A percentile compares a stretch with the other conserved stretches of the same genome.
Conservation (phyloP, 495 filamentous ascomycete genomes). For the Thozetella sp. region DNA sequence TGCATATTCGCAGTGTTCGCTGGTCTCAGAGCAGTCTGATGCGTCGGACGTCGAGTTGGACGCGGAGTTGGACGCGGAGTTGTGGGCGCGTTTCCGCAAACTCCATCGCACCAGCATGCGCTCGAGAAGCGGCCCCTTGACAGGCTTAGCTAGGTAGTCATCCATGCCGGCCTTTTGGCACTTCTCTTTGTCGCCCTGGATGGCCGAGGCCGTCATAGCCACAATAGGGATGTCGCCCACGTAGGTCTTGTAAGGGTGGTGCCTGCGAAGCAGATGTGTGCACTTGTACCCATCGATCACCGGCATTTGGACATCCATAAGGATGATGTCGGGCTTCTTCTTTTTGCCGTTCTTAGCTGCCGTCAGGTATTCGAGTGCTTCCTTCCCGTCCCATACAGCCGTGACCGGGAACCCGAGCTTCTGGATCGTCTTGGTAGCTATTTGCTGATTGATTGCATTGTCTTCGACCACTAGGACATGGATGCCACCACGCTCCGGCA, state of each 20-base stretch:
- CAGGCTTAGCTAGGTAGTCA: constrained; percentile 80
- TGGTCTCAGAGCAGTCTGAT: constrained; percentile 28
- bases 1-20: constrained; percentile 25
- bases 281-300: constrained; percentile 79
- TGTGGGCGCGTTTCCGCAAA: constrained; percentile 15
- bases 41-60: not conserved
- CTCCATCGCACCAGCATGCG: constrained; percentile 69
- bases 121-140: constrained; percentile 68
- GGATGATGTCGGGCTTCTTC: constrained; percentile 70
- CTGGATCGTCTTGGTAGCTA: constrained; percentile 71
- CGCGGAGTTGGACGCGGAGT: not conserved
- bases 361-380: constrained; percentile 69
- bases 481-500: constrained; percentile 51
- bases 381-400: constrained; percentile 74
- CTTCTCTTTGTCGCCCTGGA: constrained; percentile 80
- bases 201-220: constrained; percentile 81
- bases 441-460: constrained; percentile 79
- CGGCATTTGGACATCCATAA: constrained; percentile 90
- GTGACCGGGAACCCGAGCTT: constrained; percentile 75
- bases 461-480: constrained; percentile 79
- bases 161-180: constrained; percentile 80
- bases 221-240: constrained; percentile 68
- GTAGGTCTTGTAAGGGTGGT: constrained; percentile 54
- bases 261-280: constrained; percentile 69
- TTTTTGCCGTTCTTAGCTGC: constrained; percentile 33